Percentiles rank a stretch among this genome's conserved stretches.
These are phyloP conservation scores for Seiridium unicorne DNA, from an alignment of 2,329 filamentous ascomycete genomes.

Conservation along the genomic window DNA sequence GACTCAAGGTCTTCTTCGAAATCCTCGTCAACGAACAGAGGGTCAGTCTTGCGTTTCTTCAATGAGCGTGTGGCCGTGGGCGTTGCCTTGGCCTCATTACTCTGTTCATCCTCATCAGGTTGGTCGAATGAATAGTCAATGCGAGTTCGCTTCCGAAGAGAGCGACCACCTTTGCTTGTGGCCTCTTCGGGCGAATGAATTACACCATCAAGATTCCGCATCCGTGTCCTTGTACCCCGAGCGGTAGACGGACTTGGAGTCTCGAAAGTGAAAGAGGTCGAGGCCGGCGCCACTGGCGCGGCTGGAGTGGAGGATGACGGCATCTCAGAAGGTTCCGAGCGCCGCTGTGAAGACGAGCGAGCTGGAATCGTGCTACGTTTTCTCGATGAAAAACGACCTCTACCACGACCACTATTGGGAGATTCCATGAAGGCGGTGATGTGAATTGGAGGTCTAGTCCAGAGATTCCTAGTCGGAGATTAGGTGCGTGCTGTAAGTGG, in stretches of 20 bases:
- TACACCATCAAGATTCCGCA: constrained; percentile 36
- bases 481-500: constrained; percentile 28
- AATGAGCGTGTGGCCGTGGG: constrained; percentile 21
- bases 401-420: constrained; percentile 21
- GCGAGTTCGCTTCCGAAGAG: constrained; percentile 53
- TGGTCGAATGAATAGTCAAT: constrained; percentile 58
- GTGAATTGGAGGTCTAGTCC: not conserved
- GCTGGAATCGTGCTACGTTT: constrained; percentile 23
- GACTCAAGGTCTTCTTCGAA: constrained; percentile 21
- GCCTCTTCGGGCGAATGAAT: constrained; percentile 42
- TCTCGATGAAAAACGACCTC: constrained; percentile 20
- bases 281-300: constrained; percentile 14
- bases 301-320: constrained; percentile 17
- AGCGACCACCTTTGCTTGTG: constrained; percentile 56
- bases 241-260: constrained; percentile 27
- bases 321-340: constrained; percentile 16
- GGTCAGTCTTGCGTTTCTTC: constrained; percentile 28
- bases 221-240: constrained; percentile 41
- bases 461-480: constrained; percentile 19
- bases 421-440: constrained; percentile 23
- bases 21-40: constrained; percentile 18
- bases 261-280: constrained; percentile 23
- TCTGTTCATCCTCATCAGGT: constrained; percentile 42
- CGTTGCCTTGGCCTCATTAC: constrained; percentile 20
- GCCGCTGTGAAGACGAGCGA: constrained; percentile 17